phyloP scores from a whole-genome alignment of 768 basidiomycete species.

The Krasilnikovozyma curviuscula region DNA sequence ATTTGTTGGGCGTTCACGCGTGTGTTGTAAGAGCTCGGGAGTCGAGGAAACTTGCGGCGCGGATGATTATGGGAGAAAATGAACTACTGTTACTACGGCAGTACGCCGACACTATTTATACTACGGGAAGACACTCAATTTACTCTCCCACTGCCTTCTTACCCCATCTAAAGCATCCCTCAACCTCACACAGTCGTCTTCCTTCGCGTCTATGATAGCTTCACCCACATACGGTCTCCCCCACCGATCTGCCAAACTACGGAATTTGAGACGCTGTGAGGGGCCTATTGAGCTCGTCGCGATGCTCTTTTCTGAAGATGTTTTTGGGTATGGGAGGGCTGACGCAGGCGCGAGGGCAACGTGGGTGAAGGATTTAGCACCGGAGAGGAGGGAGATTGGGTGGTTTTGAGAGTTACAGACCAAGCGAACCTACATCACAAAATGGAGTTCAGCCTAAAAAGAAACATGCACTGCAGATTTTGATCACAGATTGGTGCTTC shows the following conservation, averaged over 20 bases:
- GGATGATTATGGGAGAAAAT: no score
- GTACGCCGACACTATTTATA: no score
- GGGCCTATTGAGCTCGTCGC: background rate
- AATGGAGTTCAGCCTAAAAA: background rate
- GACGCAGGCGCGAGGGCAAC: slow-evolving; percentile 44
- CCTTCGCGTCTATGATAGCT: slow-evolving; percentile 18
- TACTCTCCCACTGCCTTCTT: slow-evolving; percentile 7
- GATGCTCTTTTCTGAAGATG: background rate
- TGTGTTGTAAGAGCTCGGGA: no score
- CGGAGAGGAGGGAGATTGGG: slow-evolving; percentile 41
- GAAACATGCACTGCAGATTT: background rate
- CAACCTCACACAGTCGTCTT: slow-evolving; percentile 20
- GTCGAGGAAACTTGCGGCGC: no score
- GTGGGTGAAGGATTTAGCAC: slow-evolving; percentile 48
- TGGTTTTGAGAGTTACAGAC: slow-evolving; percentile 40
- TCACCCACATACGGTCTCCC: slow-evolving; percentile 3
- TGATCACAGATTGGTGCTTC: background rate
- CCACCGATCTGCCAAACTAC: slow-evolving; percentile 9
- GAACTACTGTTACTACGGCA: no score
- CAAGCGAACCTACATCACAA: slow-evolving; percentile 27
- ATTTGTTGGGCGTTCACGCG: no score
- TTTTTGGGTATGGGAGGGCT: background rate
- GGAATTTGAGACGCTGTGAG: background rate
- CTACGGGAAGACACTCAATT: background rate
- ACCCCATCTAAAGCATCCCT: slow-evolving; percentile 11